phyloP scores from a whole-genome alignment of 2,329 filamentous ascomycete species.

The Helicocarpus griseus region DNA sequence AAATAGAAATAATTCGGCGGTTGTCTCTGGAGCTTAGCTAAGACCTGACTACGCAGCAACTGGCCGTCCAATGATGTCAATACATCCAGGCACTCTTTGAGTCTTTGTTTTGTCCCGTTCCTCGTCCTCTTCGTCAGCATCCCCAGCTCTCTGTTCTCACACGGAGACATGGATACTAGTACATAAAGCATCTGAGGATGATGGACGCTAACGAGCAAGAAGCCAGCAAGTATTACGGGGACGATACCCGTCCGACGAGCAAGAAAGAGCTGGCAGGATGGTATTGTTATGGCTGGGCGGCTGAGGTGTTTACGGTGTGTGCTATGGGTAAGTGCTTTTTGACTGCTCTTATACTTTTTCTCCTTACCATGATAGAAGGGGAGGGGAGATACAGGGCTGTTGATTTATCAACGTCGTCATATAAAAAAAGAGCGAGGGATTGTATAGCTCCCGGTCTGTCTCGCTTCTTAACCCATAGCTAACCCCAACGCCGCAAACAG shows the following conservation, averaged over 20 bases:
- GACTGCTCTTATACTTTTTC: neutral
- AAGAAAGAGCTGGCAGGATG: conserved; percentile 80
- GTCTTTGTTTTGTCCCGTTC: no score
- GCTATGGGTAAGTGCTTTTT: conserved; percentile 49
- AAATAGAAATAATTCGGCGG: no score
- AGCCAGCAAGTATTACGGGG: conserved; percentile 54
- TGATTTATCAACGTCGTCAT: no score
- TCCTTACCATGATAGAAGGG: neutral
- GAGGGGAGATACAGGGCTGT: no score
- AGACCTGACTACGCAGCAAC: no score
- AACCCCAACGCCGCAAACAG: conserved; percentile 34
- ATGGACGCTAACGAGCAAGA: neutral
- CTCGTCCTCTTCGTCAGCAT: no score
- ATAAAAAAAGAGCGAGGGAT: neutral
- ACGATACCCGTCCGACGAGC: conserved; percentile 84
- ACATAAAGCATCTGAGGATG: no score
- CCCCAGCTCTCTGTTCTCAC: no score
- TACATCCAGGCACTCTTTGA: no score
- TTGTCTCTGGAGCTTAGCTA: no score
- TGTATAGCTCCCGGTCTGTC: neutral
- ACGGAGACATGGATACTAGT: no score
- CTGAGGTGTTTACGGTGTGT: conserved; percentile 93
- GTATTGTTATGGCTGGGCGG: conserved; percentile 94
- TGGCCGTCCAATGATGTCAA: no score
- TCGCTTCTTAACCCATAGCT: neutral